Base-by-base conservation (phyloP, 1,139 yeast genomes). In the Pichia sp. region DNA sequence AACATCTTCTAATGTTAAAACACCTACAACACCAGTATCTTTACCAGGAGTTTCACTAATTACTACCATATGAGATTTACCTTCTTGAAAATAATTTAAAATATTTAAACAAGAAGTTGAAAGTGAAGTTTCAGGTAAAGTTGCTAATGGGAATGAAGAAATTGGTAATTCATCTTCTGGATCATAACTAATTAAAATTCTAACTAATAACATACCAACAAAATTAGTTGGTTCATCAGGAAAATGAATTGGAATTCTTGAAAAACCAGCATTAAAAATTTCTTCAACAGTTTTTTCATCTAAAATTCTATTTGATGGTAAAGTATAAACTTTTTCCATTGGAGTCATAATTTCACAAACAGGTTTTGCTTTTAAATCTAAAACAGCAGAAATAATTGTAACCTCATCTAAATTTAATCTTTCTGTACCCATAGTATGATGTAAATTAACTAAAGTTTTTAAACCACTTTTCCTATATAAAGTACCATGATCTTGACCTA, bases 401-500 rank as follows among this genome's bases (percentile, higher is more conserved):
- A 92, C 97, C 65, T 92, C 98, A 64, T 92, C 98, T 58, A 84
- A 85, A 60, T 89, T 89, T 55, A 92, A 74, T 50, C 97, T 70
- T 62, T 90, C 97, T 11, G 85, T 96, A 44, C 97, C 97, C 95
- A 89, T 87, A 30, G 95, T 87, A 59, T 82, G 80, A 64, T 92
- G 98, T 55, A 92, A 71, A 3, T 96, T 87, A 41, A 92, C 98
- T 59, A 92, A 73, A 4, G 97, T 86, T 66, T 92, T 92, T 57
- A 92, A 76, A 1, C 97, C 97, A 4, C 92, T 85, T 62, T 87
- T 87, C 62, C 87, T 87, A 67, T 92, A 92, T 39, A 90, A 80
- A 2, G 96, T 89, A 28, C 98, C 97, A 64, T 92, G 97, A 64
- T 89, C 96, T 65, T 92, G 96, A 43, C 98, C 98, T 40, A 92